Evolutionary conservation across 164 flowering plant genomes (phyloP), one percentile per base, ranked within the genome.

Genomic region (Macadamia integrifolia): DNA sequence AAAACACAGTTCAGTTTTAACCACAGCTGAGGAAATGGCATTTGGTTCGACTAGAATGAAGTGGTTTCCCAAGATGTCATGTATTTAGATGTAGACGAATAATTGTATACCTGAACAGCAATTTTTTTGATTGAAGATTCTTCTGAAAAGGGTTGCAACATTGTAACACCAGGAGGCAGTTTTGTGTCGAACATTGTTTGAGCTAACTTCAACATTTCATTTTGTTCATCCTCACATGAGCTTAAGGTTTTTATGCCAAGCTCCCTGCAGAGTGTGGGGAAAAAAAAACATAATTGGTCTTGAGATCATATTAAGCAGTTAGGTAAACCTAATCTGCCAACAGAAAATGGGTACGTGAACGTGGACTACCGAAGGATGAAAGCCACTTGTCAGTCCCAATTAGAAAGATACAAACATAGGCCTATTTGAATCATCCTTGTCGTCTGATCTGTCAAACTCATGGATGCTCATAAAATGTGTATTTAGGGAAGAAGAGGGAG

Each of bases 181-280:
- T 83, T 84, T 29, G 98, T 93, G 64, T 93, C 98, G 74, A 93
- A 93, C 98, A 93, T 88, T 32, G 87, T 81, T 72, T 85, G 78
- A 9, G 96, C 90, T 81, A 93, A 76, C 77, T 72, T 87, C 62
- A 91, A 64, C 84, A 93, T 1, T 78, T 93, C 98, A 10, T 70
- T 71, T 42, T 77, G 83, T 68, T 82, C 93, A 75, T 89, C 79
- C 35, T 80, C 79, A 69, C 92, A 86, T 23, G 70, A 79, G 76
- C 78, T 75, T 50, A 79, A 17, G 49, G 96, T 91, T 68, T 67
- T 80, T 71, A 93, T 89, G 23, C 98, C 97, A 58, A 93, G 94
- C 70, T 90, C 92, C 88, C 98, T 91, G 66, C 50, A 73, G 56
- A 56, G 31, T 17, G 17, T 17, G 2, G 3, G 53, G 10, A 49